phyloP scores from a whole-genome alignment of 192 early-diverging fungal species.

The Coemansia sp. region DNA sequence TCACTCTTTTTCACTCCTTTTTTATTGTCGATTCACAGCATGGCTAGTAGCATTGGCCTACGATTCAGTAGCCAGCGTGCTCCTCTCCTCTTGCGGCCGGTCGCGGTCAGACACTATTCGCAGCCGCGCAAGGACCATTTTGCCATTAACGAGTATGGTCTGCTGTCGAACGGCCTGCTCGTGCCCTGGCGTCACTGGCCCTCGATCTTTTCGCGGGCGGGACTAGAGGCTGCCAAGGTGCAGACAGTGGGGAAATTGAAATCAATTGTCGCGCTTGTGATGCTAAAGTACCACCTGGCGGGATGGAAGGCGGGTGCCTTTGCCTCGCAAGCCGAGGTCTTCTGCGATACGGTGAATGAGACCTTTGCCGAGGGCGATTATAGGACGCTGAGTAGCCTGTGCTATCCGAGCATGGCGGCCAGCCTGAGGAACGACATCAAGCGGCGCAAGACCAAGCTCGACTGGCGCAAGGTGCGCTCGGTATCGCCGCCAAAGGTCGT shows the following conservation, averaged over 20 bases:
- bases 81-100: conserved; percentile 9
- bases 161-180: conserved; percentile 19
- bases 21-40: not conserved
- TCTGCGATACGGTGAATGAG: conserved; percentile 67
- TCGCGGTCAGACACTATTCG: conserved; percentile 14
- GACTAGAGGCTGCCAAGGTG: not conserved
- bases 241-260: not conserved
- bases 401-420: conserved; percentile 59
- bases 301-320: conserved; percentile 60
- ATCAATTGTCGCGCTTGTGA: conserved; percentile 14
- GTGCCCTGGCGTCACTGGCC: conserved; percentile 14
- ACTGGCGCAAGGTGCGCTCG: conserved; percentile 62
- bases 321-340: conserved; percentile 58
- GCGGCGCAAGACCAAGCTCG: conserved; percentile 53
- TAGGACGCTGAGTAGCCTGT: conserved; percentile 56
- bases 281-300: conserved; percentile 20
- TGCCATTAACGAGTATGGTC: conserved; percentile 34
- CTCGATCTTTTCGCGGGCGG: conserved; percentile 13
- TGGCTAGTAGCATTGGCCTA: conserved; percentile 23
- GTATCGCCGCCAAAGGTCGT: conserved; percentile 58
- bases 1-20: not conserved
- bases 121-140: conserved; percentile 28
- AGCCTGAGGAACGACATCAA: conserved; percentile 65
- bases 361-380: conserved; percentile 65
- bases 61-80: conserved; percentile 4